These are phyloP conservation scores for Serendipita indica DNA, from an alignment of 768 basidiomycete genomes.

Conservation along the genomic window DNA sequence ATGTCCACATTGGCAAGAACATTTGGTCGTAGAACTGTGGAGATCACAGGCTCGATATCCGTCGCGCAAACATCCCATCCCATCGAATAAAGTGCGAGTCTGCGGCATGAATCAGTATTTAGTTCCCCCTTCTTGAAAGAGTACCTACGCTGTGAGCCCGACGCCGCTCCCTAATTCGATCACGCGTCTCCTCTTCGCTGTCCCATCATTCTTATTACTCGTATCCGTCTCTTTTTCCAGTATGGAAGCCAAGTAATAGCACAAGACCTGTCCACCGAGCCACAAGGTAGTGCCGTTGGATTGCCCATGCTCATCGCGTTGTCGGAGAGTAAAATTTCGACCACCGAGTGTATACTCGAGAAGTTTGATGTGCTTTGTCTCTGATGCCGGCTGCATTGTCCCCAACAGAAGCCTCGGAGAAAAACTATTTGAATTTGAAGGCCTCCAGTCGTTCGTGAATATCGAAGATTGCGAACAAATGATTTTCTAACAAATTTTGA, in stretches of 20 bases:
- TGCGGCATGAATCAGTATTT: slow-evolving; percentile 16
- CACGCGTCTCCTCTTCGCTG: slow-evolving; percentile 27
- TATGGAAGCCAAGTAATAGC: slow-evolving; percentile 38
- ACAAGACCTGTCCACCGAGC: slow-evolving; percentile 67
- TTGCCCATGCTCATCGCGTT: slow-evolving; percentile 38
- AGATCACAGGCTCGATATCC: slow-evolving; percentile 50
- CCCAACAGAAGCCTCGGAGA: too few relatives aligned
- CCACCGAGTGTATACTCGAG: slow-evolving; percentile 33
- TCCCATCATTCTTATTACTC: slow-evolving; percentile 9
- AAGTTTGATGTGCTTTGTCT: slow-evolving; percentile 44
- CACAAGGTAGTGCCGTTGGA: slow-evolving; percentile 75
- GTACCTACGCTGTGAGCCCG: slow-evolving; percentile 57
- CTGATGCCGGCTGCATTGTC: slow-evolving; percentile 16
- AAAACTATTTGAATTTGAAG: too few relatives aligned
- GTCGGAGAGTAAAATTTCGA: slow-evolving; percentile 33
- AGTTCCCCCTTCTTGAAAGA: not conserved
- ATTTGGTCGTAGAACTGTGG: slow-evolving; percentile 48
- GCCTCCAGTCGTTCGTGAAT: too few relatives aligned
- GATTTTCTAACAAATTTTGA: too few relatives aligned
- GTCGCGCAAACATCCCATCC: slow-evolving; percentile 69
- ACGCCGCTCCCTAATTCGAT: slow-evolving; percentile 76
- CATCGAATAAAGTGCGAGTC: slow-evolving; percentile 49
- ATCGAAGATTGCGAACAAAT: too few relatives aligned
- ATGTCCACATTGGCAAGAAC: slow-evolving; percentile 22
- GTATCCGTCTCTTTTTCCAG: slow-evolving; percentile 15